Conservation (phyloP, 139 green algal genomes). For the Coccomyxa sp. region DNA sequence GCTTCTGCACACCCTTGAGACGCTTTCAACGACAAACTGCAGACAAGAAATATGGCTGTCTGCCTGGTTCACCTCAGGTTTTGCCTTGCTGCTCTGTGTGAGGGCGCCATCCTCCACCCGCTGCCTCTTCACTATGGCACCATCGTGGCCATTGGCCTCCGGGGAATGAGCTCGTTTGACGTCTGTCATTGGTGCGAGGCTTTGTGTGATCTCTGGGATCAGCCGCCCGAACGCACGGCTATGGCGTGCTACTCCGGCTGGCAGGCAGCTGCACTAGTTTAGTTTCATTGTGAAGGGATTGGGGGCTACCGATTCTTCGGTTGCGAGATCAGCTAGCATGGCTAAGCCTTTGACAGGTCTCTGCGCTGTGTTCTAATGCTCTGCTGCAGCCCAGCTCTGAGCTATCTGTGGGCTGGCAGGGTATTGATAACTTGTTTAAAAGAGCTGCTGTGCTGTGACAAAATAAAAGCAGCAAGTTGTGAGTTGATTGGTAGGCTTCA, state of each 20-base stretch:
- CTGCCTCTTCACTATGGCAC: background rate
- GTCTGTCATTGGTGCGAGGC: background rate
- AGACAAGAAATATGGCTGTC: background rate
- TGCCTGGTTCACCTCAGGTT: background rate
- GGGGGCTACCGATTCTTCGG: background rate
- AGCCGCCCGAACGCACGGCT: background rate
- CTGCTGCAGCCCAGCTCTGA: background rate
- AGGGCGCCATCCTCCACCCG: background rate
- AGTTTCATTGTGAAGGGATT: background rate
- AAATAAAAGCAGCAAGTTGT: too few species aligned
- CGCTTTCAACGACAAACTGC: background rate
- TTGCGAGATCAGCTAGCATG: background rate
- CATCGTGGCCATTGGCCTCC: background rate
- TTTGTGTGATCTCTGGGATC: background rate
- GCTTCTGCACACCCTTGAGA: background rate
- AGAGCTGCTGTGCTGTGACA: too few species aligned
- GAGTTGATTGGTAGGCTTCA: too few species aligned
- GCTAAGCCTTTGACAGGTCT: background rate
- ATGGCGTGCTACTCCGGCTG: background rate
- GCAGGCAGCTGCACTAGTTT: background rate
- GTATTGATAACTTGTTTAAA: too few species aligned
- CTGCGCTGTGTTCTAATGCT: background rate
- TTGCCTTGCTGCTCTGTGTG: background rate
- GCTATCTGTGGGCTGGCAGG: too few species aligned
- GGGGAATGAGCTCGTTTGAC: background rate